Conservation (phyloP, 345 rosid species). For the Eucalyptus regnans region DNA sequence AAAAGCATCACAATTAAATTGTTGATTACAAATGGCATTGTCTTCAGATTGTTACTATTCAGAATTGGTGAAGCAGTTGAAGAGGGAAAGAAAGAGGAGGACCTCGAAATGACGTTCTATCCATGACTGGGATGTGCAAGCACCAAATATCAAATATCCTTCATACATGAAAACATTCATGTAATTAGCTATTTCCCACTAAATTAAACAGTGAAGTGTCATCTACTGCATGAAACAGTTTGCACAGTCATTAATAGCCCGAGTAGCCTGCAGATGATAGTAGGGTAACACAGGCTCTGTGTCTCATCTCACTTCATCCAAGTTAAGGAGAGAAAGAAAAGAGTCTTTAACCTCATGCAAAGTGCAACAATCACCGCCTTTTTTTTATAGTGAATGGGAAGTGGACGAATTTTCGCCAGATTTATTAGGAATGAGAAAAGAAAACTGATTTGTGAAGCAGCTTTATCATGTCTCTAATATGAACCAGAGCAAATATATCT, state of each 20-base stretch:
- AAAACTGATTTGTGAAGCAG: background rate
- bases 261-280: background rate
- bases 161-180: background rate
- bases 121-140: slow-evolving; percentile 74
- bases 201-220: background rate
- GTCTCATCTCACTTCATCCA: background rate
- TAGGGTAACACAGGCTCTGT: background rate
- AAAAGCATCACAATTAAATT: background rate
- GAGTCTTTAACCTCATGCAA: background rate
- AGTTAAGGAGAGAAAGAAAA: background rate
- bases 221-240: background rate
- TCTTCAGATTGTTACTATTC: background rate
- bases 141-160: slow-evolving; percentile 72
- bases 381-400: background rate
- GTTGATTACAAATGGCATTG: background rate
- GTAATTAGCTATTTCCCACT: background rate
- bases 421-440: background rate
- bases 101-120: slow-evolving; percentile 63
- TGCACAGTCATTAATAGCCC: background rate
- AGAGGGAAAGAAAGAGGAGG: background rate
- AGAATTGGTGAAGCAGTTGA: background rate
- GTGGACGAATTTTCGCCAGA: background rate
- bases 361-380: background rate
- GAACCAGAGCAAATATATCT: background rate
- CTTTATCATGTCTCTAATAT: background rate